Percentiles rank a stretch among this genome's conserved stretches.
phyloP scores from a whole-genome alignment of 1,284 basidiomycete species.

The Ceratobasidium sp. region DNA sequence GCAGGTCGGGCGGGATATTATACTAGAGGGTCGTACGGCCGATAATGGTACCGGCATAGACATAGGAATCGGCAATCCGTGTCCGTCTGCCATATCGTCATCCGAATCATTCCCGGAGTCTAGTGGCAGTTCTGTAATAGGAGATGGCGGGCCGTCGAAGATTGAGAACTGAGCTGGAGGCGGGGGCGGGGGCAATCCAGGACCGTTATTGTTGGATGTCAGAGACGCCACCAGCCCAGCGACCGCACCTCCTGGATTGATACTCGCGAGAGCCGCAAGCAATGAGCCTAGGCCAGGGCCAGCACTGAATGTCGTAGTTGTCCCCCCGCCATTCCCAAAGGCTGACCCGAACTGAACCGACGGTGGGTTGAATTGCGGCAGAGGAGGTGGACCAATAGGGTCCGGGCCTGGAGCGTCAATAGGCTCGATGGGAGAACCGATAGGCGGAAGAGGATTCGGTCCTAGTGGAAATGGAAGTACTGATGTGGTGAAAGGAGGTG shows the following conservation, averaged over 20 bases:
- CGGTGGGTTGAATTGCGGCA: constrained; percentile 40
- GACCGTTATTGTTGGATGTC: constrained; percentile 35
- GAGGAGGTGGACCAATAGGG: constrained; percentile 18
- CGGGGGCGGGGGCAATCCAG: constrained; percentile 28
- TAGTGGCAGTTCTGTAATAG: constrained; percentile 38
- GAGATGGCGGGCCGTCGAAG: constrained; percentile 41
- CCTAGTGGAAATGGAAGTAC: constrained; percentile 37
- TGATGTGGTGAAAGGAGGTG: constrained; percentile 27
- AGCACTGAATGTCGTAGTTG: constrained; percentile 12
- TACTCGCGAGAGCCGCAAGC: constrained; percentile 18
- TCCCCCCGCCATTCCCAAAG: neutral
- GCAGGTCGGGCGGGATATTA: constrained; percentile 9
- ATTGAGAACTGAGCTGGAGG: constrained; percentile 35
- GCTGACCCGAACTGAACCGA: constrained; percentile 19
- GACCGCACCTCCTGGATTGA: constrained; percentile 40
- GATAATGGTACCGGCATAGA: constrained; percentile 29
- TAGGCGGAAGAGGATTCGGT: neutral
- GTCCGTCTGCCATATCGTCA: constrained; percentile 9
- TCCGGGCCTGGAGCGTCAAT: constrained; percentile 7
- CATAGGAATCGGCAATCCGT: constrained; percentile 29
- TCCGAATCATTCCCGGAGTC: constrained; percentile 44
- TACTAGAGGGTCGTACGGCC: constrained; percentile 13
- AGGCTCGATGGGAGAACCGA: neutral
- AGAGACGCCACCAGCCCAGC: constrained; percentile 22
- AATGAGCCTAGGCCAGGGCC: constrained; percentile 25